Evolutionary conservation across 2,329 filamentous ascomycete genomes (phyloP).

Genomic region (Hymenoscyphus albidus): DNA sequence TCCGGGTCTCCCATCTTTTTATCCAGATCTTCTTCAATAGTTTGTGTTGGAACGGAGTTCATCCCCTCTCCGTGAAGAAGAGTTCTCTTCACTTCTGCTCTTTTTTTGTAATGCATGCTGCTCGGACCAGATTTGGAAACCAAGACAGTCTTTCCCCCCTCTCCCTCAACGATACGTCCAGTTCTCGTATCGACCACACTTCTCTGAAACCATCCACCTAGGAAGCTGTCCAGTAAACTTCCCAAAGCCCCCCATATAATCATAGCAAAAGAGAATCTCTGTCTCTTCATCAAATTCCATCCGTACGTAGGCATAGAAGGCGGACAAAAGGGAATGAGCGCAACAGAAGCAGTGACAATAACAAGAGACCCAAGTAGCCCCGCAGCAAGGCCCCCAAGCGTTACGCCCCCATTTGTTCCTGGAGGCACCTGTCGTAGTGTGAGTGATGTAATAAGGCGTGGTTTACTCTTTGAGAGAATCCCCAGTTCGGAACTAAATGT

Average conservation of each 20-base stretch:
- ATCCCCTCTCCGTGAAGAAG: constrained; percentile 44
- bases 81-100: constrained; percentile 41
- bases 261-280: constrained; percentile 48
- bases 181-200: constrained; percentile 80
- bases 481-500: constrained; percentile 95
- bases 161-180: constrained; percentile 86
- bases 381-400: constrained; percentile 66
- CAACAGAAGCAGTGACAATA: constrained; percentile 59
- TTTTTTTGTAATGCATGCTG: constrained; percentile 34
- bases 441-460: constrained; percentile 81
- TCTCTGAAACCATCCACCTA: constrained; percentile 80
- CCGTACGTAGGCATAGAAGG: constrained; percentile 32
- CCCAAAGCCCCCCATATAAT: constrained; percentile 72
- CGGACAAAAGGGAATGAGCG: constrained; percentile 66
- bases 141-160: constrained; percentile 62
- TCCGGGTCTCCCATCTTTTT: constrained; percentile 39
- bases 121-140: constrained; percentile 37
- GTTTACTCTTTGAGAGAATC: constrained; percentile 72
- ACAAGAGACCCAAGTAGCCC: constrained; percentile 69
- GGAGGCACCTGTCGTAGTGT: constrained; percentile 74
- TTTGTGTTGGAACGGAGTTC: constrained; percentile 40
- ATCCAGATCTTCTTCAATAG: constrained; percentile 36
- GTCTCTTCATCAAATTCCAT: constrained; percentile 53
- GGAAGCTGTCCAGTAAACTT: constrained; percentile 79
- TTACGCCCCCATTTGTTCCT: constrained; percentile 93